These are phyloP conservation scores for Raphanus raphanistrum DNA, from an alignment of 345 rosid genomes.

Conservation along the genomic window DNA sequence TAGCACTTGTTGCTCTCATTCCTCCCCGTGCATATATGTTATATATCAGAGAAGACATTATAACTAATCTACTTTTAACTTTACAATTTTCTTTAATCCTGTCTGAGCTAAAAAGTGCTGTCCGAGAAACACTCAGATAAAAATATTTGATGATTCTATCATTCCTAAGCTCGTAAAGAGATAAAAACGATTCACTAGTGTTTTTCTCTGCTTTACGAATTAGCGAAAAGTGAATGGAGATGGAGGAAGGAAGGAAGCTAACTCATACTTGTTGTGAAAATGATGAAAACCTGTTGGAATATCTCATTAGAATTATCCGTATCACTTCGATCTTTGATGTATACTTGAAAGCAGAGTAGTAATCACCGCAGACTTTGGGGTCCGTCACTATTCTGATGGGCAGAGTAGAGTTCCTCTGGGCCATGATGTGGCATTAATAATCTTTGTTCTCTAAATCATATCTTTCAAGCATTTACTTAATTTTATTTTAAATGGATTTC, in stretches of 20 bases:
- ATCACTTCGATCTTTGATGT: too few species aligned
- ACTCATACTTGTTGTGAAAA: too few species aligned
- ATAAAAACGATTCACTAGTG: too few species aligned
- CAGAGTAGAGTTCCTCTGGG: constrained; percentile 51
- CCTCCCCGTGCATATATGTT: neutral
- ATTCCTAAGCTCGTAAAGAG: neutral
- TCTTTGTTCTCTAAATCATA: too few species aligned
- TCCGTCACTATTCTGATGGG: constrained; percentile 93
- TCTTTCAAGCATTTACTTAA: too few species aligned
- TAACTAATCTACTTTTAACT: neutral
- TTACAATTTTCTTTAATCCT: neutral
- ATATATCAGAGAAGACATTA: neutral
- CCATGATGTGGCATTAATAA: constrained; percentile 43
- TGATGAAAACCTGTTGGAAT: constrained; percentile 82
- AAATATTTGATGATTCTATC: constrained; percentile 6
- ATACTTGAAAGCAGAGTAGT: constrained; percentile 59
- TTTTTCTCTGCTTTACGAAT: too few species aligned
- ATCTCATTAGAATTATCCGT: too few species aligned
- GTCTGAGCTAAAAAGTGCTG: neutral
- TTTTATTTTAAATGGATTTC: too few species aligned
- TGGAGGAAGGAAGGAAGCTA: too few species aligned
- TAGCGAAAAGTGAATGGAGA: too few species aligned
- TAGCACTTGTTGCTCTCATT: neutral
- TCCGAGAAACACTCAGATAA: constrained; percentile 12
- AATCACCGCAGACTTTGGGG: constrained; percentile 70